Conservation (phyloP, 2,329 filamentous ascomycete genomes). For the Myriosclerotinia scirpicola region DNA sequence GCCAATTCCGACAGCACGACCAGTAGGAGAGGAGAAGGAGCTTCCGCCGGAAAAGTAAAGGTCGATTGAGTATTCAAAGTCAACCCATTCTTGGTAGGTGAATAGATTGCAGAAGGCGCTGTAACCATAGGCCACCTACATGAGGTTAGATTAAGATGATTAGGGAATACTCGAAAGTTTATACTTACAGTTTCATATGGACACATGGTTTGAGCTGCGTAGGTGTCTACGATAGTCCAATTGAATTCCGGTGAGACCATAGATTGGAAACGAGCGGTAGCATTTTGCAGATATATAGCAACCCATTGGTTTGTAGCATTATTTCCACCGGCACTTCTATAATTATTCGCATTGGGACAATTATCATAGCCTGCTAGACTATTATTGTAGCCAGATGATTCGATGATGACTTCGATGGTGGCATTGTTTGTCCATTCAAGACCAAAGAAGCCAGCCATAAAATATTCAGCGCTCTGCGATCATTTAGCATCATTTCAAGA, state of each 20-base stretch:
- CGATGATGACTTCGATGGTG: slow-evolving; percentile 71
- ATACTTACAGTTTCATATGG: slow-evolving; percentile 65
- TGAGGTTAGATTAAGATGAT: slow-evolving; percentile 23
- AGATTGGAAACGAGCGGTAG: slow-evolving; percentile 58
- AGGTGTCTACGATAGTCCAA: slow-evolving; percentile 64
- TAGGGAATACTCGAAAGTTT: neutral
- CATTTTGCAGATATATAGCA: slow-evolving; percentile 62
- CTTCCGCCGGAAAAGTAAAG: slow-evolving; percentile 59
- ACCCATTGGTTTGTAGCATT: slow-evolving; percentile 61
- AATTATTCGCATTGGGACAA: slow-evolving; percentile 60
- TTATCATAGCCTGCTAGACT: slow-evolving; percentile 66
- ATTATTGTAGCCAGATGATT: slow-evolving; percentile 64
- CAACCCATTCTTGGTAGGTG: slow-evolving; percentile 71
- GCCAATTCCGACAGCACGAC: slow-evolving; percentile 70
- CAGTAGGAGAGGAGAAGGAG: slow-evolving; percentile 35
- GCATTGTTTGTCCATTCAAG: slow-evolving; percentile 71
- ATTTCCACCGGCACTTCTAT: slow-evolving; percentile 49
- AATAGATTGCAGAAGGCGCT: slow-evolving; percentile 74
- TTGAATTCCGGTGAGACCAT: slow-evolving; percentile 55
- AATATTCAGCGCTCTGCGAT: slow-evolving; percentile 62
- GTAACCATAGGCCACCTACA: slow-evolving; percentile 66
- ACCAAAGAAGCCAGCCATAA: slow-evolving; percentile 76
- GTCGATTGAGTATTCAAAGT: slow-evolving; percentile 70
- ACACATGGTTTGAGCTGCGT: slow-evolving; percentile 69
- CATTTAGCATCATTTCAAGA: slow-evolving; percentile 5